A percentile compares a stretch with the other conserved stretches of the same genome.
Conservation (phyloP, 192 early-diverging fungal species). For the Coemansia sp. region DNA sequence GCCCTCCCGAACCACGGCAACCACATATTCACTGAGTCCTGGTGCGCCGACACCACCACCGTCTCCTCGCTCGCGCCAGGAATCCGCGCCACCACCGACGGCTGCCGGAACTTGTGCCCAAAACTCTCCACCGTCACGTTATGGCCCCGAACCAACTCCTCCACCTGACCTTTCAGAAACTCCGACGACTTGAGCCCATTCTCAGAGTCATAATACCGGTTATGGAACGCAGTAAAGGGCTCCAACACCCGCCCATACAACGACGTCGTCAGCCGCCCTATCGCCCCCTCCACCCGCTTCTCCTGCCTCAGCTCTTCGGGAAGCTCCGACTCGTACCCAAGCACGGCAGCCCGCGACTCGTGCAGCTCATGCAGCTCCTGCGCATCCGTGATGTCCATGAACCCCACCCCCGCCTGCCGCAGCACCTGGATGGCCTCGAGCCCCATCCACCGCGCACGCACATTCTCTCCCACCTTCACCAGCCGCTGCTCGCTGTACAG, state of each 20-base stretch:
- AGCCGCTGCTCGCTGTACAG: constrained; percentile 46
- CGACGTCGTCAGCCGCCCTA: constrained; percentile 57
- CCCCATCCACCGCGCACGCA: constrained; percentile 54
- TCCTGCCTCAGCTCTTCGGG: constrained; percentile 53
- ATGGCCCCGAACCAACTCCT: constrained; percentile 31
- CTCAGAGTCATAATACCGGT: constrained; percentile 81
- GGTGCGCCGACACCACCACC: constrained; percentile 85
- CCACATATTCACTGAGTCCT: constrained; percentile 84
- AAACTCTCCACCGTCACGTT: constrained; percentile 72
- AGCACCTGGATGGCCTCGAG: constrained; percentile 61
- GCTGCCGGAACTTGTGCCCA: constrained; percentile 76
- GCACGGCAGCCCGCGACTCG: neutral
- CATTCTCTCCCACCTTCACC: constrained; percentile 52
- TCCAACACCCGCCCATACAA: constrained; percentile 65
- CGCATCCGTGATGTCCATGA: constrained; percentile 86
- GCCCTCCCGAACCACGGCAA: constrained; percentile 69
- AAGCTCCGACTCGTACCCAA: constrained; percentile 23
- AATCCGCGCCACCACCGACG: constrained; percentile 77
- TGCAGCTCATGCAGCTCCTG: constrained; percentile 37
- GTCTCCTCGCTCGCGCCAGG: constrained; percentile 57
- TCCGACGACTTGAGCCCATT: constrained; percentile 59
- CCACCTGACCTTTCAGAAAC: constrained; percentile 63
- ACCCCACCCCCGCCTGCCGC: constrained; percentile 59
- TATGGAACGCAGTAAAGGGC: constrained; percentile 77
- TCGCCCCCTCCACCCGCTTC: constrained; percentile 55